Conservation (phyloP, 1,139 yeast genomes). For the Magnusiomyces paraingens region DNA sequence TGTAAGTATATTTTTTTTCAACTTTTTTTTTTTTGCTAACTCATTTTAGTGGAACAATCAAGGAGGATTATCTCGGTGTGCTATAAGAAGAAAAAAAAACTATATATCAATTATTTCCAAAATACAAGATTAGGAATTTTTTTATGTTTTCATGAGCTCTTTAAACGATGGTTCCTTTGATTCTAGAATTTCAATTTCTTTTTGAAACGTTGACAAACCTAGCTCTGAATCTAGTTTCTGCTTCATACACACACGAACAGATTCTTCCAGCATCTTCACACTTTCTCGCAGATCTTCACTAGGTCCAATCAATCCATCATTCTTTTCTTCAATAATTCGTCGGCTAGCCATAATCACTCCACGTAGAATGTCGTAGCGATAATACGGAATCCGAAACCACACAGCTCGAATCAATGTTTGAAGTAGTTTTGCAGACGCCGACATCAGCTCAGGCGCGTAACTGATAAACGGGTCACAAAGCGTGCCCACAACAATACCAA, state of each 20-base stretch:
- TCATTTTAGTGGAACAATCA: slow-evolving; percentile 64
- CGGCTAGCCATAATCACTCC: slow-evolving; percentile 28
- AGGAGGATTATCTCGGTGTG: slow-evolving; percentile 94
- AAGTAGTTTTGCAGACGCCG: slow-evolving; percentile 22
- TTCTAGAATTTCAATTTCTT: background rate
- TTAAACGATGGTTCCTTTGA: background rate
- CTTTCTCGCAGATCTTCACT: background rate
- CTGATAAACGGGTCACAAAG: slow-evolving; percentile 32
- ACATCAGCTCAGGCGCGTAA: slow-evolving; percentile 22
- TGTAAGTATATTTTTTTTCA: slow-evolving; percentile 32
- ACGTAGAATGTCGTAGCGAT: slow-evolving; percentile 34
- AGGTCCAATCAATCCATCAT: background rate
- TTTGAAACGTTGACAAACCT: background rate
- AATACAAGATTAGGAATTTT: background rate
- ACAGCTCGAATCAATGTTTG: slow-evolving; percentile 24
- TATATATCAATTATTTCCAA: background rate
- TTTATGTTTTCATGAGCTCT: background rate
- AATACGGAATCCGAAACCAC: slow-evolving; percentile 32
- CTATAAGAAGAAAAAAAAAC: slow-evolving; percentile 32
- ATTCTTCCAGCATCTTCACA: background rate
- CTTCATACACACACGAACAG: background rate
- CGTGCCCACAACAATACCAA: slow-evolving; percentile 23
- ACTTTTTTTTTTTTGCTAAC: slow-evolving; percentile 2
- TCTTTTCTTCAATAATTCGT: slow-evolving; percentile 9
- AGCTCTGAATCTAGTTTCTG: background rate